Percentiles rank a stretch among this genome's conserved stretches.
Conservation (phyloP, 1,139 yeast species). For the Kurtzmaniella quercitrusa region DNA sequence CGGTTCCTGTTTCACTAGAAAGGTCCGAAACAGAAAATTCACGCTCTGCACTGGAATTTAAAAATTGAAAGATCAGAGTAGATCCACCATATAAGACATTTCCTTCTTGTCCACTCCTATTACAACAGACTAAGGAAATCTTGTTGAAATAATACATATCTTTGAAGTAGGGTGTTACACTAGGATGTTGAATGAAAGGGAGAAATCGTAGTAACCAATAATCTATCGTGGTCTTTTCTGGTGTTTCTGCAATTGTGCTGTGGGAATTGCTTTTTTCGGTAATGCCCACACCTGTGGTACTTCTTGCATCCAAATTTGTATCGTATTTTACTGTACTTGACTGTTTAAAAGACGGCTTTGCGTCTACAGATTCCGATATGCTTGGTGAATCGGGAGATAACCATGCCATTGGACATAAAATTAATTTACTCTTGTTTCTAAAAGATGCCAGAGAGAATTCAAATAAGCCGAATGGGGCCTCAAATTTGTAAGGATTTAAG, state of each 20-base stretch:
- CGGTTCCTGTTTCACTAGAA: slow-evolving; percentile 18
- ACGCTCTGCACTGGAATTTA: slow-evolving; percentile 17
- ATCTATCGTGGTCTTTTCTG: slow-evolving; percentile 28
- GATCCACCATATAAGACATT: slow-evolving; percentile 73
- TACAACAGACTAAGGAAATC: slow-evolving; percentile 51
- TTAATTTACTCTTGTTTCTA: slow-evolving; percentile 45
- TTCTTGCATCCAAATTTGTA: background rate
- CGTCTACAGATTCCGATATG: slow-evolving; percentile 17
- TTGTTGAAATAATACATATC: slow-evolving; percentile 12
- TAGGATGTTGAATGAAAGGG: slow-evolving; percentile 52
- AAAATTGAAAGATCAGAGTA: slow-evolving; percentile 52
- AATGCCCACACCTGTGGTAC: background rate
- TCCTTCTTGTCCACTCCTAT: slow-evolving; percentile 72
- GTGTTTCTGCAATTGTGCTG: slow-evolving; percentile 10
- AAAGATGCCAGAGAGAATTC: slow-evolving; percentile 65
- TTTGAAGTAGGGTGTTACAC: slow-evolving; percentile 22
- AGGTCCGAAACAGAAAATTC: slow-evolving; percentile 10
- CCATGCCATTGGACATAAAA: slow-evolving; percentile 90
- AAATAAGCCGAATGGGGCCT: slow-evolving; percentile 69
- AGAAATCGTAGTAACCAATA: slow-evolving; percentile 74
- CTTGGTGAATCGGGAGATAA: slow-evolving; percentile 54
- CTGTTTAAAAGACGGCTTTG: background rate
- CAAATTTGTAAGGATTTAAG: slow-evolving; percentile 78
- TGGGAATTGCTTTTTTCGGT: background rate
- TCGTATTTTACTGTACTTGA: background rate